Evolutionary conservation across 2,329 filamentous ascomycete genomes (phyloP), one percentile per base, ranked within the genome.

Genomic region (Rutstroemia sydowiana): DNA sequence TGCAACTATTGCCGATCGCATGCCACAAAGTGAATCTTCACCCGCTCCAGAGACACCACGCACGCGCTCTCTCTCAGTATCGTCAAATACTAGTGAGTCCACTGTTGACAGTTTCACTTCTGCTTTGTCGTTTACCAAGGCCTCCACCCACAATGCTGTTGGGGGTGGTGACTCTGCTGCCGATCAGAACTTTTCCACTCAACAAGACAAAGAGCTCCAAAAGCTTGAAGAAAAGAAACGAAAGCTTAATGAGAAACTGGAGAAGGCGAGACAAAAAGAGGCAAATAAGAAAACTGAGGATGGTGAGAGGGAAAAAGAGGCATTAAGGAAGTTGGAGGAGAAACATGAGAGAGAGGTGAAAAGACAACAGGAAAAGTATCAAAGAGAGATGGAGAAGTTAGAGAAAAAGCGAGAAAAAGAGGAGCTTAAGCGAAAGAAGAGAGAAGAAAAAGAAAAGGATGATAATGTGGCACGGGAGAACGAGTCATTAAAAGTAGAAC

Each of bases 341-440:
- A 83, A 79, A 62, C 81, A 87, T 65, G 76, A 81, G 42, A 73
- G 71, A 44, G 81, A 85, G 57, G 65, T 83, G 0, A 77, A 78
- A 40, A 87, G 84, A 63, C 79, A 84, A 48, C 79, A 85, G 58
- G 82, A 82, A 43, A 84, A 82, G 59, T 82, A 84, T 59, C 75
- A 77, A 56, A 75, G 75, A 11, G 84, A 88, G 61, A 70, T 86
- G 42, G 71, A 71, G 56, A 85, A 83, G 66, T 69, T 87, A 2
- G 79, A 87, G 57, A 76, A 81, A 57, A 81, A 81, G 69, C 78
- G 79, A 44, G 72, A 74, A 53, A 76, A 75, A 52, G 85, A 89
- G 61, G 73, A 80, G 54, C 73, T 71, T 59, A 85, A 84, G 66
- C 75, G 76, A 1, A 69, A 69, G 23, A 83, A 82, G 66, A 68